These are phyloP conservation scores for Guyanaporus albipodus DNA, from an alignment of 768 basidiomycete species.

Conservation along the genomic window DNA sequence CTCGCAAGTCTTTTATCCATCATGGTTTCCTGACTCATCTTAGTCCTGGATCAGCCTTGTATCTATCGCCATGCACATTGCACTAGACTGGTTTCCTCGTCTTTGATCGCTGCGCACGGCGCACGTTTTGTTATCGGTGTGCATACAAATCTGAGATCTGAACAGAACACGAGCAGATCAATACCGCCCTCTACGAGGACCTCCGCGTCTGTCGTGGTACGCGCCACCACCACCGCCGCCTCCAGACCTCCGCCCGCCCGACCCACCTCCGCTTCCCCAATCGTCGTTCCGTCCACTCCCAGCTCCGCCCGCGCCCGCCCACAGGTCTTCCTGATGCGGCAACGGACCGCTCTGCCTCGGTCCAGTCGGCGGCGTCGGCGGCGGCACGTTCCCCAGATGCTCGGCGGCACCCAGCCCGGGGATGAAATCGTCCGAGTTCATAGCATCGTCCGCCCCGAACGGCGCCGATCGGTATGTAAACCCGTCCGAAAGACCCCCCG, in stretches of 20 bases:
- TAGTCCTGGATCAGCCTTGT: slow-evolving; percentile 3
- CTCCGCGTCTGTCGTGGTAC: slow-evolving; percentile 24
- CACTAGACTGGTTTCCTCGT: slow-evolving; percentile 13
- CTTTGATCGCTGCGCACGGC: background rate
- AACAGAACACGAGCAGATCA: slow-evolving; percentile 11
- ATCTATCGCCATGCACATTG: slow-evolving; percentile 6
- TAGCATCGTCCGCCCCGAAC: slow-evolving; percentile 26
- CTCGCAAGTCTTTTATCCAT: background rate
- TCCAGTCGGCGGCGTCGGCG: slow-evolving; percentile 22
- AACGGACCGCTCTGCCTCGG: slow-evolving; percentile 36
- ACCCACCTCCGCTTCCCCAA: slow-evolving; percentile 35
- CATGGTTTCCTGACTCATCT: slow-evolving; percentile 5
- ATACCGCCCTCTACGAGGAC: slow-evolving; percentile 26
- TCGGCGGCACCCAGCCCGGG: slow-evolving; percentile 55
- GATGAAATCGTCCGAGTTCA: slow-evolving; percentile 53
- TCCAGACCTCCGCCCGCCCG: slow-evolving; percentile 28
- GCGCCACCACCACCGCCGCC: slow-evolving; percentile 34
- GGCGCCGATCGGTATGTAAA: slow-evolving; percentile 23
- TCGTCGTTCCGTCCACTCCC: slow-evolving; percentile 34
- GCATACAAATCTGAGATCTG: no score
- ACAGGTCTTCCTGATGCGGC: slow-evolving; percentile 53
- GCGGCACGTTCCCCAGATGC: slow-evolving; percentile 13
- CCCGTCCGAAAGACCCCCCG: slow-evolving; percentile 16
- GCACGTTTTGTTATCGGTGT: no score
- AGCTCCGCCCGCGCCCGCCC: slow-evolving; percentile 32